Conservation (phyloP, 108 stramenopile genomes). For the Chaetoceros tenuissimus region DNA sequence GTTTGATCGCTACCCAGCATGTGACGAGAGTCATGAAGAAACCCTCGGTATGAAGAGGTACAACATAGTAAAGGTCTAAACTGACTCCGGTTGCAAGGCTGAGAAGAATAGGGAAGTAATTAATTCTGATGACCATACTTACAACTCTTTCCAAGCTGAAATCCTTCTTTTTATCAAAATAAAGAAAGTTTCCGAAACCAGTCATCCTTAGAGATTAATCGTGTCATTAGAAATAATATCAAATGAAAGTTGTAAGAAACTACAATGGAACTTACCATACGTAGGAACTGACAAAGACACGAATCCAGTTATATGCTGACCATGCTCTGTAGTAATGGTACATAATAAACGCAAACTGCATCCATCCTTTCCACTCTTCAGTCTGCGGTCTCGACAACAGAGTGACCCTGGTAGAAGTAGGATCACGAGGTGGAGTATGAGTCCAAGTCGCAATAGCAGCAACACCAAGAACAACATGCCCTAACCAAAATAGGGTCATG, state of each 20-base stretch:
- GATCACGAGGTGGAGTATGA: slow-evolving; percentile 15
- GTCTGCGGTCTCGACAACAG: slow-evolving; percentile 53
- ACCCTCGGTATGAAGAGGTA: slow-evolving; percentile 84
- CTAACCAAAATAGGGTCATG: slow-evolving; percentile 52
- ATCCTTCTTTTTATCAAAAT: slow-evolving; percentile 85
- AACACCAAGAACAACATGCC: slow-evolving; percentile 30
- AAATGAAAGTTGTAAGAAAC: not conserved
- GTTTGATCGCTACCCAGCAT: slow-evolving; percentile 26
- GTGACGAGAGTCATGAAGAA: slow-evolving; percentile 65
- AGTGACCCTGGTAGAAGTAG: slow-evolving; percentile 31
- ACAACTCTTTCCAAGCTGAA: slow-evolving; percentile 77
- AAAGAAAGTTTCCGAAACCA: slow-evolving; percentile 90
- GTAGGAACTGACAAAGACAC: slow-evolving; percentile 87
- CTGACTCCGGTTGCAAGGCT: slow-evolving; percentile 66
- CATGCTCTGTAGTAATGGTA: slow-evolving; percentile 90
- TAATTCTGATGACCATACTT: slow-evolving; percentile 87
- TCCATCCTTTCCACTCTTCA: slow-evolving; percentile 97
- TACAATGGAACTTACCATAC: slow-evolving; percentile 51
- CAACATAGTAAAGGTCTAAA: slow-evolving; percentile 90
- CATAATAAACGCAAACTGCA: slow-evolving; percentile 83
- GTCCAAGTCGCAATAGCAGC: slow-evolving; percentile 26
- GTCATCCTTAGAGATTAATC: slow-evolving; percentile 61
- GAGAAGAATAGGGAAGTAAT: slow-evolving; percentile 83
- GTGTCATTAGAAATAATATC: slow-evolving; percentile 4
- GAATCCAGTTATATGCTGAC: slow-evolving; percentile 88